Percentiles rank a stretch among this genome's conserved stretches.
These are phyloP conservation scores for Umbelopsis ramanniana DNA, from an alignment of 192 early-diverging fungal species.

Conservation along the genomic window DNA sequence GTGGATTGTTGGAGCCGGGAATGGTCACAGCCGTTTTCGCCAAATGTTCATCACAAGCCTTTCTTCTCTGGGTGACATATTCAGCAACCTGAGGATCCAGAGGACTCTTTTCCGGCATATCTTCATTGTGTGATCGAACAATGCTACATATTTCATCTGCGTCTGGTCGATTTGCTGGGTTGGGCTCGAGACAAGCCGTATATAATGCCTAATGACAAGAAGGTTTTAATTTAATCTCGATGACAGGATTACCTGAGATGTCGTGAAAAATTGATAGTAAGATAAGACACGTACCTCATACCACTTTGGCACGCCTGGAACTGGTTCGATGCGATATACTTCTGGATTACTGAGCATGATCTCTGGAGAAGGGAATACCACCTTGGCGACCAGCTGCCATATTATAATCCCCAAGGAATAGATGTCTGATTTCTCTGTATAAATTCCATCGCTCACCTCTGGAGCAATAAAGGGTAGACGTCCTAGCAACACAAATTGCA, in stretches of 20 bases:
- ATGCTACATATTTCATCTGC: slow-evolving; percentile 34
- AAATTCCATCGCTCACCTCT: slow-evolving; percentile 30
- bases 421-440: slow-evolving; percentile 35
- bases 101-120: slow-evolving; percentile 30
- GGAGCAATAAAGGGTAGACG: slow-evolving; percentile 39
- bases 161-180: slow-evolving; percentile 34
- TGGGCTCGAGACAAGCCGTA: slow-evolving; percentile 34
- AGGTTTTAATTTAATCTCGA: not conserved
- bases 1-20: slow-evolving; percentile 24
- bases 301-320: slow-evolving; percentile 39
- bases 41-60: slow-evolving; percentile 33
- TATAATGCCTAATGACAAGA: slow-evolving; percentile 17
- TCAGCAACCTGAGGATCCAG: slow-evolving; percentile 20
- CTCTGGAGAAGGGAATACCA: slow-evolving; percentile 32
- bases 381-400: slow-evolving; percentile 38
- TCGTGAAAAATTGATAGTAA: no score
- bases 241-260: not conserved
- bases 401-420: slow-evolving; percentile 34
- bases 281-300: slow-evolving; percentile 10
- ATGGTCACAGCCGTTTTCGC: slow-evolving; percentile 34
- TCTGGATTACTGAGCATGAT: slow-evolving; percentile 25
- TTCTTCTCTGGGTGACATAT: slow-evolving; percentile 36
- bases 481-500: not conserved
- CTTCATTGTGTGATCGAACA: slow-evolving; percentile 32
- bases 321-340: slow-evolving; percentile 32